Evolutionary conservation across 2,329 filamentous ascomycete species (phyloP), one percentile per base, ranked within the genome.

Genomic region (Xylariales sp.): DNA sequence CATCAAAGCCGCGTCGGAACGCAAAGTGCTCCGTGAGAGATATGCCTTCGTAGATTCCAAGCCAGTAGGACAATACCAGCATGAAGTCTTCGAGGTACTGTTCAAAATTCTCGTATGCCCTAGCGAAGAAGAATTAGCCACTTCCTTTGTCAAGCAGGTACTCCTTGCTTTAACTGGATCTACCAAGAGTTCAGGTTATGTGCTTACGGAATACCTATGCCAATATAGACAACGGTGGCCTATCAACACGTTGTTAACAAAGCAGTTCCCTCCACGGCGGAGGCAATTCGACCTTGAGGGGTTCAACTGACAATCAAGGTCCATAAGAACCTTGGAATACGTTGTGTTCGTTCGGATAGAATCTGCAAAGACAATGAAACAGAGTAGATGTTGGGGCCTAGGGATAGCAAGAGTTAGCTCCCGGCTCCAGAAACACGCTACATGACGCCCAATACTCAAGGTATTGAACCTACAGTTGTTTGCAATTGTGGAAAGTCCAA

Each of bases 1-100:
- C 78, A 3, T 45, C 38, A 46, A 83, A 75, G 3, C 78, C 76
- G 17, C 74, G 70, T 51, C 76, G 77, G 67, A 83, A 87, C 53
- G 85, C 50, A 51, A 86, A 75, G 60, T 88, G 83, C 39, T 88
- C 83, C 2, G 70, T 65, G 14, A 87, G 56, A 1, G 75, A 67
- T 45, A 88, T 76, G 32, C 75, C 81, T 46, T 78, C 74, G 62
- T 88, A 88, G 50, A 88, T 85, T 33, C 82, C 78, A 2, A 88
- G 69, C 83, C 84, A 88, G 65, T 88, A 88, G 3, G 76, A 76
- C 44, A 81, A 80, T 36, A 81, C 55, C 43, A 76, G 60, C 78
- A 88, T 84, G 61, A 88, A 85, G 59, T 85, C 83, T 54, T 83
- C 73, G 12, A 88, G 67, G 4, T 83, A 72, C 6, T 58, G 54